Evolutionary conservation across 768 basidiomycete genomes (phyloP).

Genomic region (Grammothele lineata): DNA sequence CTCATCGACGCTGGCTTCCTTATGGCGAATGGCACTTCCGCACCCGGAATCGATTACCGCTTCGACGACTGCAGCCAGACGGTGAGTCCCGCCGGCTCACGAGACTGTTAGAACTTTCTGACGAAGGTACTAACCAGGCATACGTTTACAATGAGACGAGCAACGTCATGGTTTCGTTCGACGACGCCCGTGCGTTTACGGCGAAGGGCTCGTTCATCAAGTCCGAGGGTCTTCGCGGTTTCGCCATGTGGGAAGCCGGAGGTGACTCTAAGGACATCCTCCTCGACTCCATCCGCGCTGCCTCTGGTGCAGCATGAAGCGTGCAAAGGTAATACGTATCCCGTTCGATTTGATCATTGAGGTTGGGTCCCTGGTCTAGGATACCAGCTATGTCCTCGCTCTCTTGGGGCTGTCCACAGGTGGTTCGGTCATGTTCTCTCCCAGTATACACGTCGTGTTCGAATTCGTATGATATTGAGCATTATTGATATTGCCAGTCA

Average conservation of each 20-base stretch:
- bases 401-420: too few species aligned
- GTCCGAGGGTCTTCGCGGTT: slow-evolving; percentile 51
- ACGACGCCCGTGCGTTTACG: slow-evolving; percentile 54
- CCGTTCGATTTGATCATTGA: too few species aligned
- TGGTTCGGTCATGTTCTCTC: too few species aligned
- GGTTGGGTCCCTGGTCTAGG: too few species aligned
- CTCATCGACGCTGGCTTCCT: slow-evolving; percentile 56
- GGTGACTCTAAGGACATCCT: slow-evolving; percentile 61
- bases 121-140: slow-evolving; percentile 38
- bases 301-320: slow-evolving; percentile 4
- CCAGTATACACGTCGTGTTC: too few species aligned
- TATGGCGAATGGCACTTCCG: slow-evolving; percentile 38
- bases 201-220: slow-evolving; percentile 62
- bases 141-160: slow-evolving; percentile 57
- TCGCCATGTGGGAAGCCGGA: slow-evolving; percentile 69
- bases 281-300: slow-evolving; percentile 48
- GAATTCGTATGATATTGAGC: too few species aligned
- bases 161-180: slow-evolving; percentile 61
- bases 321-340: too few species aligned
- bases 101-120: neutral
- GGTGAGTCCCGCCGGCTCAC: slow-evolving; percentile 34
- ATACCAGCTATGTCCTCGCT: too few species aligned
- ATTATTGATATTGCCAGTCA: too few species aligned
- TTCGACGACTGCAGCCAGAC: slow-evolving; percentile 74
- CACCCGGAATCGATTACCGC: slow-evolving; percentile 44